phyloP scores from a whole-genome alignment of 768 basidiomycete genomes.

The Termitomyces sp. region DNA sequence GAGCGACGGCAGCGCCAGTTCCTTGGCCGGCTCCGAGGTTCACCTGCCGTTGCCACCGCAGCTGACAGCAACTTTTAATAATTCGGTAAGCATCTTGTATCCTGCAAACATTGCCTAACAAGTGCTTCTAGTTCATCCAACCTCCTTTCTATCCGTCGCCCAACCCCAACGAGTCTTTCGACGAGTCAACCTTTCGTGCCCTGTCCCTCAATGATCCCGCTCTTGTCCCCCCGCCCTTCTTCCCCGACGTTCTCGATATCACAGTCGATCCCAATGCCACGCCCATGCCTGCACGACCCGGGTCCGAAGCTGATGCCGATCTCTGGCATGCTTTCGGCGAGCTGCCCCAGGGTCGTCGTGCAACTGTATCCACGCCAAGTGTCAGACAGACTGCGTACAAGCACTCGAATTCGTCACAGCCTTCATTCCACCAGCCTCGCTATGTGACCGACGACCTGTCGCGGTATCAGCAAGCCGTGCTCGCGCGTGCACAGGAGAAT shows the following conservation, averaged over 20 bases:
- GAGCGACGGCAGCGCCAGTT: constrained; percentile 3
- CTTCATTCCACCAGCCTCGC: neutral
- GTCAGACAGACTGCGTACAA: no score
- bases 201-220: constrained; percentile 73
- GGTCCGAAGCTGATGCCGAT: neutral
- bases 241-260: constrained; percentile 15
- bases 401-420: neutral
- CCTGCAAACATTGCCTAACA: no score
- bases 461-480: neutral
- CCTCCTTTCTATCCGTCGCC: neutral
- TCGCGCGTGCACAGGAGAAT: neutral
- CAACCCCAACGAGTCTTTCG: neutral
- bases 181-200: constrained; percentile 60
- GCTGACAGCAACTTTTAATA: neutral
- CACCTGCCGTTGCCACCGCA: neutral
- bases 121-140: neutral
- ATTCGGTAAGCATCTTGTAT: neutral
- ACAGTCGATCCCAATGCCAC: constrained; percentile 11
- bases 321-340: constrained; percentile 2
- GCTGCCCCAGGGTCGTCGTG: neutral
- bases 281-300: constrained; percentile 19
- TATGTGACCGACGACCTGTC: neutral
- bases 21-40: neutral
- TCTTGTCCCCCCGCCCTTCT: constrained; percentile 33
- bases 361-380: neutral